phyloP scores from a whole-genome alignment of 2,329 filamentous ascomycete species.

The Phialemonium atrogriseum region DNA sequence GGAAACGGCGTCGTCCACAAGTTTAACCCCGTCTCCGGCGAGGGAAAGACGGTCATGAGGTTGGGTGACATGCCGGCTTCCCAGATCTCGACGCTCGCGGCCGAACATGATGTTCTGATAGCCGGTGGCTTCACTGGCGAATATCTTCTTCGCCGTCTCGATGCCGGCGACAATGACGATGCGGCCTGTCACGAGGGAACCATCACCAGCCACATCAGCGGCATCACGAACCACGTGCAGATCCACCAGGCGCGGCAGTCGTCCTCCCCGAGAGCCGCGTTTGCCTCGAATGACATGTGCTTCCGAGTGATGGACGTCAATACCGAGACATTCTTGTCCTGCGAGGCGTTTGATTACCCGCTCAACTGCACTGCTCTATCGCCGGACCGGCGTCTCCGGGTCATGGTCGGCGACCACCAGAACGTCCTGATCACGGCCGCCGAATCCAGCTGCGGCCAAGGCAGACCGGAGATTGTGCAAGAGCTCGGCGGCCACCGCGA shows the following conservation, averaged over 20 bases:
- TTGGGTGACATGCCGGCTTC: conserved; percentile 30
- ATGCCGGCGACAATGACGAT: conserved; percentile 26
- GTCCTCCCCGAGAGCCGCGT: conserved; percentile 44
- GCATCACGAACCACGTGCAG: conserved; percentile 59
- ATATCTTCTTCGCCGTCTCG: conserved; percentile 40
- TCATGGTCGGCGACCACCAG: conserved; percentile 62
- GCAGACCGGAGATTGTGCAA: conserved; percentile 35
- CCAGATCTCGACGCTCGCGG: conserved; percentile 42
- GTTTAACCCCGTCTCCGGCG: conserved; percentile 41
- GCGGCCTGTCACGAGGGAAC: conserved; percentile 31
- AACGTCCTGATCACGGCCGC: conserved; percentile 62
- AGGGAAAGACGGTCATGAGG: conserved; percentile 34
- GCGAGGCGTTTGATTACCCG: conserved; percentile 46
- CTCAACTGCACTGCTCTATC: conserved; percentile 69
- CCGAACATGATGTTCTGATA: conserved; percentile 46
- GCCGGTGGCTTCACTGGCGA: conserved; percentile 51
- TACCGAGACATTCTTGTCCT: conserved; percentile 49
- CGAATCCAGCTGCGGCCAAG: conserved; percentile 34
- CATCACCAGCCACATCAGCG: conserved; percentile 39
- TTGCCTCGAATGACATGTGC: conserved; percentile 54
- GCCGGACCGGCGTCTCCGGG: conserved; percentile 61
- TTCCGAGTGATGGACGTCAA: conserved; percentile 51
- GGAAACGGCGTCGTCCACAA: conserved; percentile 39
- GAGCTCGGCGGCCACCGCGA: conserved; percentile 57
- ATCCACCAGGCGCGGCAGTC: conserved; percentile 46